Evolutionary conservation across 805 yeast species (phyloP).

Genomic region (Myxozyma udenii): DNA sequence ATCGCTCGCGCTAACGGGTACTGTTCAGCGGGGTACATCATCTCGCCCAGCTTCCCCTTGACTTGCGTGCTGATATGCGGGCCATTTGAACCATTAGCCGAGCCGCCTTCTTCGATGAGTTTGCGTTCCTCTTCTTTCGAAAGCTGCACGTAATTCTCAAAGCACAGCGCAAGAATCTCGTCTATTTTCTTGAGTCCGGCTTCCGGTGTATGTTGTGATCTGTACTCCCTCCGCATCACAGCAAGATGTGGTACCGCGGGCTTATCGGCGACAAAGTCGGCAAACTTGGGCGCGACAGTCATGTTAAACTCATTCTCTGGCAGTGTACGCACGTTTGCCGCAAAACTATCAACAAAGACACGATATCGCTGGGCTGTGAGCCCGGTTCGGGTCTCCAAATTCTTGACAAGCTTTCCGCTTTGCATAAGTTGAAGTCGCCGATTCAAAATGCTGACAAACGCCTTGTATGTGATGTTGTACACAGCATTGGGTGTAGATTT

Average conservation of each 20-base stretch:
- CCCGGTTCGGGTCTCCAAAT: background rate
- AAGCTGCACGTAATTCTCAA: conserved; percentile 1
- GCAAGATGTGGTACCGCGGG: conserved; percentile 22
- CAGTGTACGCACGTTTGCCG: background rate
- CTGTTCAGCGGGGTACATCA: conserved; percentile 68
- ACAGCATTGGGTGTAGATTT: too few species aligned
- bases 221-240: background rate
- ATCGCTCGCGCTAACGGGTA: conserved; percentile 80
- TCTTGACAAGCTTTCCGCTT: too few species aligned
- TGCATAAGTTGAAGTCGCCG: too few species aligned
- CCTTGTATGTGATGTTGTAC: too few species aligned
- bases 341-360: background rate
- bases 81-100: background rate
- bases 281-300: conserved; percentile 9
- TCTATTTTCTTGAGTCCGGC: background rate
- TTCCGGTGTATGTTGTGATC: background rate
- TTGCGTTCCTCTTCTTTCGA: background rate
- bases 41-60: conserved; percentile 36
- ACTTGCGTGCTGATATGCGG: background rate
- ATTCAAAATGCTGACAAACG: too few species aligned
- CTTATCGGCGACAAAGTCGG: conserved; percentile 10
- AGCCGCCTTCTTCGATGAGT: too few species aligned
- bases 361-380: background rate
- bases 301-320: conserved; percentile 12
- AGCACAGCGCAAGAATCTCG: conserved; percentile 2